phyloP scores from a whole-genome alignment of 768 basidiomycete genomes.

The Hericium rajendrae region DNA sequence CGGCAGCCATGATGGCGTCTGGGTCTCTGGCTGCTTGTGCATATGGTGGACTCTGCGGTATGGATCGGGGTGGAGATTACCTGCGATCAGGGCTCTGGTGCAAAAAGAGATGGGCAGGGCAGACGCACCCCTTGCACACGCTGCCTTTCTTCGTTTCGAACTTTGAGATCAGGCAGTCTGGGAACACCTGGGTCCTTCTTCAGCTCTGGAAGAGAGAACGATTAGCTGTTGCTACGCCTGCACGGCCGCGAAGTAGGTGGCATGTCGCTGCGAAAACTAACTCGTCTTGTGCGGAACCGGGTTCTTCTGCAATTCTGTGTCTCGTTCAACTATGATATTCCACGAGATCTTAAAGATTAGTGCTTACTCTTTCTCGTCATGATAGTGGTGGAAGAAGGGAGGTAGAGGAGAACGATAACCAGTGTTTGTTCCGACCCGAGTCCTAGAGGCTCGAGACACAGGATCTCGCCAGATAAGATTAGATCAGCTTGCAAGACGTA shows the following conservation, averaged over 20 bases:
- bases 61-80: not conserved
- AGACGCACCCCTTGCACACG: conserved; percentile 32
- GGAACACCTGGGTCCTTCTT: conserved; percentile 90
- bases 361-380: too few relatives aligned
- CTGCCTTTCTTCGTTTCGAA: conserved; percentile 41
- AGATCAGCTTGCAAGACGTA: not conserved
- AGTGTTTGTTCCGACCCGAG: too few relatives aligned
- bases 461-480: not conserved
- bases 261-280: not conserved
- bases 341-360: too few relatives aligned
- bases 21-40: conserved; percentile 28
- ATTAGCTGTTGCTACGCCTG: not conserved
- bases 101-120: not conserved
- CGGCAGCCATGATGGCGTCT: conserved; percentile 65
- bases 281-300: not conserved
- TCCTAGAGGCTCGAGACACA: too few relatives aligned
- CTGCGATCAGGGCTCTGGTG: not conserved
- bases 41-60: conserved; percentile 1
- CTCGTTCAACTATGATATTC: too few relatives aligned
- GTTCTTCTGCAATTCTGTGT: not conserved
- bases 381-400: too few relatives aligned
- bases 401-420: too few relatives aligned
- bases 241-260: too few relatives aligned
- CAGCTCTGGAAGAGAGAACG: conserved; percentile 39
- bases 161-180: conserved; percentile 66